Conservation (phyloP, 805 yeast genomes). For the Myxozyma sirexii region DNA sequence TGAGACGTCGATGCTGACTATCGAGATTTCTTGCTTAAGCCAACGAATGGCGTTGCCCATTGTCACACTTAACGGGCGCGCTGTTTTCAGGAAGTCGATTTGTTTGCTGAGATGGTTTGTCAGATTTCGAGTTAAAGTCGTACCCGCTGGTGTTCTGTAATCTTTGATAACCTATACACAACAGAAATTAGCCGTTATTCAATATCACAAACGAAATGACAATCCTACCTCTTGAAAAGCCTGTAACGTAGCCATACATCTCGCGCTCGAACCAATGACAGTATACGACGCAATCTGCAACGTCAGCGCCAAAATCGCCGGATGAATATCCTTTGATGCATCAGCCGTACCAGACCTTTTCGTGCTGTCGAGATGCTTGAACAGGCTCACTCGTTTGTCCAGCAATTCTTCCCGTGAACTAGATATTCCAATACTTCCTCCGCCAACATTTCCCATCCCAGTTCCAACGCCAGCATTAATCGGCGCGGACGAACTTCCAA, state of each 20-base stretch:
- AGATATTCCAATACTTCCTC: constrained; percentile 48
- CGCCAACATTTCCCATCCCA: constrained; percentile 48
- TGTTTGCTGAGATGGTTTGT: constrained; percentile 88
- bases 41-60: constrained; percentile 99
- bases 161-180: constrained; percentile 63
- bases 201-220: background rate
- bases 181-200: background rate
- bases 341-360: constrained; percentile 50
- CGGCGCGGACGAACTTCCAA: constrained; percentile 35
- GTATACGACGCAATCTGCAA: constrained; percentile 80
- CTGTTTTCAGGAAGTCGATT: constrained; percentile 86
- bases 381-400: constrained; percentile 40
- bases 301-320: constrained; percentile 75
- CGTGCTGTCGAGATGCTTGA: constrained; percentile 46
- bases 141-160: constrained; percentile 81
- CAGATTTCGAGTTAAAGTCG: constrained; percentile 83
- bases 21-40: constrained; percentile 91
- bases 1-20: constrained; percentile 69
- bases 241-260: constrained; percentile 81
- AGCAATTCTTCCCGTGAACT: constrained; percentile 18
- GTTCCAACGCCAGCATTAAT: constrained; percentile 48
- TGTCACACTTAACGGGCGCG: constrained; percentile 86
- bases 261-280: constrained; percentile 84
- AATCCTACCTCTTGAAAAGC: constrained; percentile 59
- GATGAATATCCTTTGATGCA: constrained; percentile 77